Evolutionary conservation across 306 rosid genomes (phyloP).

Genomic region (Castanea crenata): DNA sequence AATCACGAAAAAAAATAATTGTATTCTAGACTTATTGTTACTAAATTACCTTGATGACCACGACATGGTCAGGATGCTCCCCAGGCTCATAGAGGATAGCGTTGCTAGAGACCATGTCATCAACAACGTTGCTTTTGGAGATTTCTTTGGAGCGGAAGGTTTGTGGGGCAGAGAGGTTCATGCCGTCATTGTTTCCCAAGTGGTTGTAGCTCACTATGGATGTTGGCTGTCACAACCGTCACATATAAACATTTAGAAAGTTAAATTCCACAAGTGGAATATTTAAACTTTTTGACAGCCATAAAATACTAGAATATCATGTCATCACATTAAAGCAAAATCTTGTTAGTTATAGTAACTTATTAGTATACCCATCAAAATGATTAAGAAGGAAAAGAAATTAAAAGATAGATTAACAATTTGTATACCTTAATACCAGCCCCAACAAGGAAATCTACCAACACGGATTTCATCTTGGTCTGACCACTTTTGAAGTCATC

Average conservation of each 20-base stretch:
- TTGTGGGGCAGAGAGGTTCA: conserved; percentile 98
- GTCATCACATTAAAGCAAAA: background rate
- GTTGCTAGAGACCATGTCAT: conserved; percentile 97
- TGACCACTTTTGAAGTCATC: conserved; percentile 99
- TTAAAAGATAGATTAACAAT: background rate
- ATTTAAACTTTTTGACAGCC: background rate
- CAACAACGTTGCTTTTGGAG: conserved; percentile 96
- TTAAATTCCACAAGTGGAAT: no score
- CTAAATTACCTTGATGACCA: conserved; percentile 77
- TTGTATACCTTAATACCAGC: conserved; percentile 90
- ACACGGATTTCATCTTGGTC: conserved; percentile 95
- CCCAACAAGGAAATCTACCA: conserved; percentile 97
- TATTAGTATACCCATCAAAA: background rate
- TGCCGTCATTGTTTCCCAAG: conserved; percentile 96
- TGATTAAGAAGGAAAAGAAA: background rate
- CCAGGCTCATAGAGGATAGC: conserved; percentile 87
- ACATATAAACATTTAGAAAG: background rate
- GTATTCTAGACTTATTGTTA: background rate
- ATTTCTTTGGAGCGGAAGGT: conserved; percentile 97
- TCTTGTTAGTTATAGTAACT: background rate
- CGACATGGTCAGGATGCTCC: conserved; percentile 98
- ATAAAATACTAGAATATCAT: background rate
- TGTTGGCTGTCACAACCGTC: conserved; percentile 69
- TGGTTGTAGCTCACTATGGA: conserved; percentile 98
- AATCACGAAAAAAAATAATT: no score